Conservation (phyloP, 2,329 filamentous ascomycete genomes). For the Cytospora paraplurivora region DNA sequence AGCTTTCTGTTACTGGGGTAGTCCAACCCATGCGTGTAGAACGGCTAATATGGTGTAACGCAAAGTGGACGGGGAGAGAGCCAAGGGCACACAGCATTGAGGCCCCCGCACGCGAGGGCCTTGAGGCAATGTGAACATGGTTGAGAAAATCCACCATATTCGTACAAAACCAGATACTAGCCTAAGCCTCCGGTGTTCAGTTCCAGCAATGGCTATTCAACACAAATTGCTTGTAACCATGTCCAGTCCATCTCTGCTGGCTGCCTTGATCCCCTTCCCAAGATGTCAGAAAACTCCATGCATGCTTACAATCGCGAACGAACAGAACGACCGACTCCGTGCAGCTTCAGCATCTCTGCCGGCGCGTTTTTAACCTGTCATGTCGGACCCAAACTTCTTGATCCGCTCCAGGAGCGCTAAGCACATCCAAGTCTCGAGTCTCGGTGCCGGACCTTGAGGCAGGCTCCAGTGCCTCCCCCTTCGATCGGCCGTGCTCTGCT, state of each 20-base stretch:
- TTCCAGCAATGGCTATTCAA: not conserved
- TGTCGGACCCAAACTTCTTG: not conserved
- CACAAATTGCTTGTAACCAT: not conserved
- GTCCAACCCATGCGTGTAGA: not conserved
- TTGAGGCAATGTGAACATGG: not conserved
- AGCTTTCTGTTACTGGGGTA: not conserved
- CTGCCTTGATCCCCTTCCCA: not conserved
- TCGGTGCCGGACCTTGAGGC: not conserved
- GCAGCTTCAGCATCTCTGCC: not conserved
- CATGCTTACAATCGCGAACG: not conserved
- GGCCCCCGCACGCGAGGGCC: not conserved
- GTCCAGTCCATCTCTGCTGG: not conserved
- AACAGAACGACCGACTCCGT: not conserved
- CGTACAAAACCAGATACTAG: not conserved
- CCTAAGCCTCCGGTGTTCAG: not conserved
- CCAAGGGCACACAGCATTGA: not conserved
- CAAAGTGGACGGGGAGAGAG: constrained; percentile 1
- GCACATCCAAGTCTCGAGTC: not conserved
- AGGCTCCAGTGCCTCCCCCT: not conserved
- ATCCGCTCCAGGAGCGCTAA: not conserved
- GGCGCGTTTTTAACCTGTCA: not conserved
- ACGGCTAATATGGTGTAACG: not conserved
- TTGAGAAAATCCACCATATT: not conserved
- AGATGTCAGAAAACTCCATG: constrained; percentile 2
- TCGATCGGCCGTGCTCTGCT: not conserved